Base-by-base conservation (phyloP, 192 early-diverging fungal genomes). In the Coemansia sp. region DNA sequence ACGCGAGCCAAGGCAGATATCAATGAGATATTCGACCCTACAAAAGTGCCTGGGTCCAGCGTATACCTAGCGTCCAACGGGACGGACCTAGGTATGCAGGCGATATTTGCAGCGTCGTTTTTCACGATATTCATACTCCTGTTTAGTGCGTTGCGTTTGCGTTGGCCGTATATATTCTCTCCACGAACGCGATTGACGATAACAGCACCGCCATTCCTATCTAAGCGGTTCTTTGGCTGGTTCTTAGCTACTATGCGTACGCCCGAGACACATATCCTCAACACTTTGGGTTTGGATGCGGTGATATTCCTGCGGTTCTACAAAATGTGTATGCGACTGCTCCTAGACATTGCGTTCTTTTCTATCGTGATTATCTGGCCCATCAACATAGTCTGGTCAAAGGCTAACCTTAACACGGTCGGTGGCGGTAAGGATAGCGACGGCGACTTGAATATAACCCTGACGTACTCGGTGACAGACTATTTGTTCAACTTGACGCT, bases 291-390 rank as follows among this genome's bases (percentile, higher is more conserved):
- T 0, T 69, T 85, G 55, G 84, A 85, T 41, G 72, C 73, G 7
- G 76, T 85, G 52, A 67, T 85, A 22, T 85, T 82, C 34, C 49
- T 85, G 68, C 67, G 84, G 24, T 85, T 85, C 67, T 80, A 80
- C 56, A 84, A 80, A 24, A 73, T 84, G 74, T 77, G 83, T 45
- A 77, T 75, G 64, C 66, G 75, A 22, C 63, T 82, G 67, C 35
- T 82, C 32, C 63, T 77, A 27, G 80, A 76, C 62, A 61, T 82
- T 30, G 64, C 68, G 32, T 67, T 82, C 18, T 71, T 82, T 41
- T 76, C 74, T 5, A 64, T 74, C 0, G 74, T 44, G 29, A 74
- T 82, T 13, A 74, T 82, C 30, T 82, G 80, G 80, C 80, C 80
- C 2, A 73, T 82, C 61, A 82, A 77, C 59, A 77, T 82, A 29